Percentiles rank a stretch among this genome's conserved stretches.
These are phyloP conservation scores for Psilocybe mexicana DNA, from an alignment of 1,284 basidiomycete genomes.

Conservation along the genomic window DNA sequence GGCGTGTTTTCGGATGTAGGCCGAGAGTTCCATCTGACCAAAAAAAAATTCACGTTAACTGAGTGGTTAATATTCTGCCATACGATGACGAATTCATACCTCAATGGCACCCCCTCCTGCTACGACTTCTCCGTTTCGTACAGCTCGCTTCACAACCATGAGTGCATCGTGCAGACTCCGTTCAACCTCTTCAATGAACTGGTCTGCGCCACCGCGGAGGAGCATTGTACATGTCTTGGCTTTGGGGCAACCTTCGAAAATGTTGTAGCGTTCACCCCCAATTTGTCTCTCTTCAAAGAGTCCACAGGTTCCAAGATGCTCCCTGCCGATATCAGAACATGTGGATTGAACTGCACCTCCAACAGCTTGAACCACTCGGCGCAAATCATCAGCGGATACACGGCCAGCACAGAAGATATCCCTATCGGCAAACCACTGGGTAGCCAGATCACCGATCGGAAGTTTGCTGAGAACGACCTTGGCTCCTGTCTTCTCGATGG, in stretches of 20 bases:
- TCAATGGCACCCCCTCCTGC: constrained; percentile 98
- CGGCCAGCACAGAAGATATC: constrained; percentile 99
- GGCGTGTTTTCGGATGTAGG: constrained; percentile 88
- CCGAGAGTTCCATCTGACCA: constrained; percentile 89
- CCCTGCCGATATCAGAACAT: constrained; percentile 86
- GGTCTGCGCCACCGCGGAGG: constrained; percentile 95
- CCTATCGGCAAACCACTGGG: constrained; percentile 99
- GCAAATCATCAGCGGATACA: constrained; percentile 88
- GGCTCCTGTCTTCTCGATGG: constrained; percentile 95
- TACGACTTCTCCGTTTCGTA: constrained; percentile 94
- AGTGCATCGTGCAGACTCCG: constrained; percentile 97
- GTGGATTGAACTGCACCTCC: constrained; percentile 96
- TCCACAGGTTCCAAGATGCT: constrained; percentile 93
- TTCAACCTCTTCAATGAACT: constrained; percentile 99
- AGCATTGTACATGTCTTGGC: constrained; percentile 99
- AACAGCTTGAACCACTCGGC: constrained; percentile 94
- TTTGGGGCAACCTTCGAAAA: constrained; percentile 92
- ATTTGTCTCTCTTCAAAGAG: constrained; percentile 95
- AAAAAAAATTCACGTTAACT: not conserved
- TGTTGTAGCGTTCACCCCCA: constrained; percentile 96
- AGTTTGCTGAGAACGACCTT: constrained; percentile 98
- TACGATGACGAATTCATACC: constrained; percentile 45
- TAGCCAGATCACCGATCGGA: constrained; percentile 97
- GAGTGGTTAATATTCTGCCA: not conserved
- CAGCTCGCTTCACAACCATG: constrained; percentile 98